These are phyloP conservation scores for Pythium oligandrum DNA, from an alignment of 352 stramenopile species.

Conservation along the genomic window DNA sequence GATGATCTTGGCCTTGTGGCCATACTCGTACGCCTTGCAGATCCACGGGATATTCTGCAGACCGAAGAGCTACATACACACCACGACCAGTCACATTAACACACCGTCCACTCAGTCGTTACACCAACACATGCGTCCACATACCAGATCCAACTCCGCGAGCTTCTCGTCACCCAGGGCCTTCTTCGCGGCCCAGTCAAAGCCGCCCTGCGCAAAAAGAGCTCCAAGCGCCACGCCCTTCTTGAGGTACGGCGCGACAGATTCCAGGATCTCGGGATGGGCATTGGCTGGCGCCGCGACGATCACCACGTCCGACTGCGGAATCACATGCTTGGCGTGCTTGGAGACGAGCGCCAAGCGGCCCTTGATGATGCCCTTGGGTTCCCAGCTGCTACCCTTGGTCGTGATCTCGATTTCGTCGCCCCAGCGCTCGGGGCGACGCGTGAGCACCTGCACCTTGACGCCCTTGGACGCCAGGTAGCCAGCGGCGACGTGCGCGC, in stretches of 20 bases:
- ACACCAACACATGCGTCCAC: slow-evolving; percentile 6
- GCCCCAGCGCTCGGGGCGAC: slow-evolving; percentile 77
- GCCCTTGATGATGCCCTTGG: slow-evolving; percentile 67
- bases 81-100: slow-evolving; percentile 4
- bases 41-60: slow-evolving; percentile 94
- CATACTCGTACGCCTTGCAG: slow-evolving; percentile 88
- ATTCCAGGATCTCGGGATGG: slow-evolving; percentile 75
- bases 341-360: slow-evolving; percentile 72
- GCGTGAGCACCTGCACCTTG: slow-evolving; percentile 74
- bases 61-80: slow-evolving; percentile 70
- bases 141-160: slow-evolving; percentile 52
- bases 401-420: slow-evolving; percentile 78
- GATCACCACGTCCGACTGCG: slow-evolving; percentile 86
- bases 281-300: slow-evolving; percentile 88
- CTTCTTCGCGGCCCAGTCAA: slow-evolving; percentile 90
- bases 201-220: slow-evolving; percentile 90
- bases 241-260: slow-evolving; percentile 82
- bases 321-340: slow-evolving; percentile 79
- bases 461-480: slow-evolving; percentile 88
- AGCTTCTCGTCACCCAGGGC: slow-evolving; percentile 65
- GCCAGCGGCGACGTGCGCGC: slow-evolving; percentile 84
- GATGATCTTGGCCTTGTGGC: slow-evolving; percentile 87
- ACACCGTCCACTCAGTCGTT: not conserved
- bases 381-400: slow-evolving; percentile 82
- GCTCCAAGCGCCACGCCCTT: slow-evolving; percentile 79